Base-by-base conservation (phyloP, 228 moss, liverwort and hornwort genomes). In the Sphagnum fallax region DNA sequence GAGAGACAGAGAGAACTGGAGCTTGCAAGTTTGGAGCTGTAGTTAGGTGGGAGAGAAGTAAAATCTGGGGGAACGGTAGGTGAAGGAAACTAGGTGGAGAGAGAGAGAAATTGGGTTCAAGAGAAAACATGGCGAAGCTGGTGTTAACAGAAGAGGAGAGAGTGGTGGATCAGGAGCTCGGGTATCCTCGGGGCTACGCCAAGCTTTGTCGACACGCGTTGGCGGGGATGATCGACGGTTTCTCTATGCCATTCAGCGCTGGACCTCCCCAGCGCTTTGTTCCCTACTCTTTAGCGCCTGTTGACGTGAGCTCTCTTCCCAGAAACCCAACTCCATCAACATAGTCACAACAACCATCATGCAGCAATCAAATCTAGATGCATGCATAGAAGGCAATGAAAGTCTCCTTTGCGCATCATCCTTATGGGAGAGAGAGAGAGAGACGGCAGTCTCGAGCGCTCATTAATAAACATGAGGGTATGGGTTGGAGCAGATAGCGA, bases 251-350 rank as follows among this genome's bases (percentile, higher is more conserved):
- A 50, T 88, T 84, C 75, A 79, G 77, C 58, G 79, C 81, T 55
- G 87, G 87, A 15, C 87, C 87, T 65, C 84, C 84, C 48, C 87
- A 88, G 73, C 81, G 87, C 6, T 87, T 87, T 68, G 81, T 87
- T 60, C 87, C 87, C 57, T 87, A 87, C 74, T 67, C 87, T 53
- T 81, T 84, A 62, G 76, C 76, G 6, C 67, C 84, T 18, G 87
- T 81, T 69, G 87, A 87, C 50, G 87, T 87, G 81, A 63, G 70
- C 76, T 14, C 48, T 60, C 47, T 69, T 67, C 18, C 62, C 18
- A 13, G 14, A 16, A 14, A 6, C 14, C 62, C 62, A 1, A 32
- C 32, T 32, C 32, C 32, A 32, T 2, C 32, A 32, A 32, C 32
- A 32, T 32, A 32, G 32, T 32, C 32, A 32, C 32, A 32, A 32